phyloP scores from a whole-genome alignment of 345 rosid genomes.

The Populus tremula region DNA sequence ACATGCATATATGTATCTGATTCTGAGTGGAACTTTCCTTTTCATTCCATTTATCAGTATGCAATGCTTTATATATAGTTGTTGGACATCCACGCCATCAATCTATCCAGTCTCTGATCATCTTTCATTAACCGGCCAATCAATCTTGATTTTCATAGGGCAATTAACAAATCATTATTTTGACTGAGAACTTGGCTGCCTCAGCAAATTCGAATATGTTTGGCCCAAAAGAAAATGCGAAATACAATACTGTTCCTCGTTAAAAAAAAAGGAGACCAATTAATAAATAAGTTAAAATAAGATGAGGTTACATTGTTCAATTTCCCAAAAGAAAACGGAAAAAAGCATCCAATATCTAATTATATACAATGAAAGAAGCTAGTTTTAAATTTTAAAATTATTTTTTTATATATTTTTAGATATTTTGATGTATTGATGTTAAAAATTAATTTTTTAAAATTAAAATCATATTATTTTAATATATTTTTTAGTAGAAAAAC shows the following conservation, averaged over 20 bases:
- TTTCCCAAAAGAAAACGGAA: not conserved
- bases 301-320: not conserved
- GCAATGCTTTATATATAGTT: not conserved
- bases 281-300: no score
- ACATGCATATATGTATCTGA: not conserved
- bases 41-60: not conserved
- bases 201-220: not conserved
- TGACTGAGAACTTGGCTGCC: not conserved
- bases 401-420: no score
- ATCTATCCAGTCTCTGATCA: conserved; percentile 18
- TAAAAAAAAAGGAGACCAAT: not conserved
- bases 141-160: not conserved
- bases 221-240: not conserved
- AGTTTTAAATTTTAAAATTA: no score
- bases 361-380: no score
- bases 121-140: not conserved
- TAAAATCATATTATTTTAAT: no score
- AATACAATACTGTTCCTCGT: no score
- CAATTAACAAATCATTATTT: not conserved
- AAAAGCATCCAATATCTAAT: not conserved
- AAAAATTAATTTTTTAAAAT: no score
- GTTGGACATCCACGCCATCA: conserved; percentile 26
- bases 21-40: not conserved
- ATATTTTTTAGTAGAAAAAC: no score
- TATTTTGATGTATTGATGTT: no score